phyloP scores from a whole-genome alignment of 768 basidiomycete species.

The Xerocomus brunneocitrinus region DNA sequence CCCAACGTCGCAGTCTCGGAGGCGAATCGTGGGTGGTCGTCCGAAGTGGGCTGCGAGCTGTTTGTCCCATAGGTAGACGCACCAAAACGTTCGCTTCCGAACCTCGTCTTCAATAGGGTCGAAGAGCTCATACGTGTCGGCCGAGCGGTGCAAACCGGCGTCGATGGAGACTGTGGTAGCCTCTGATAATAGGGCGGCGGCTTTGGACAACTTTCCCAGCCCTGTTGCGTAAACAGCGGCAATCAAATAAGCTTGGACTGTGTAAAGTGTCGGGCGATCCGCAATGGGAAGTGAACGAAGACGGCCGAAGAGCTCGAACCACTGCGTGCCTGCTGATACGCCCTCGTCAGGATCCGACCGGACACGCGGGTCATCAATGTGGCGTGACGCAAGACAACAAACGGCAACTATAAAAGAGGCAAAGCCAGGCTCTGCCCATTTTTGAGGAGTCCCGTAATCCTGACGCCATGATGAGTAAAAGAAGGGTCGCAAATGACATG shows the following conservation, averaged over 20 bases:
- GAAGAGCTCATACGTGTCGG: slow-evolving; percentile 82
- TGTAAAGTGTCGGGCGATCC: slow-evolving; percentile 87
- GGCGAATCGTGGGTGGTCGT: slow-evolving; percentile 77
- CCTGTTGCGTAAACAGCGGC: slow-evolving; percentile 94
- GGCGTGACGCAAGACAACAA: slow-evolving; percentile 87
- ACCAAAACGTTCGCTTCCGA: slow-evolving; percentile 94
- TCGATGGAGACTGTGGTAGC: slow-evolving; percentile 85
- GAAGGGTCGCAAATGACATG: slow-evolving; percentile 8
- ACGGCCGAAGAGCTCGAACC: slow-evolving; percentile 85
- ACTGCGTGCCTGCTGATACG: slow-evolving; percentile 84
- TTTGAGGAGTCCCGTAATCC: slow-evolving; percentile 92
- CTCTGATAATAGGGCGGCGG: slow-evolving; percentile 81
- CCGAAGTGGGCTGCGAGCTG: slow-evolving; percentile 88
- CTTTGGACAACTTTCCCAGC: slow-evolving; percentile 81
- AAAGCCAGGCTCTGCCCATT: slow-evolving; percentile 95
- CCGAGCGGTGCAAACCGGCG: slow-evolving; percentile 82
- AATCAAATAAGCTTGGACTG: slow-evolving; percentile 84
- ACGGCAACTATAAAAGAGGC: slow-evolving; percentile 91
- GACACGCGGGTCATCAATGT: slow-evolving; percentile 89
- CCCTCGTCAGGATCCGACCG: slow-evolving; percentile 78
- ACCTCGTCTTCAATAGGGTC: slow-evolving; percentile 88
- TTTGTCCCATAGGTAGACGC: slow-evolving; percentile 95
- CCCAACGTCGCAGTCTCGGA: slow-evolving; percentile 88
- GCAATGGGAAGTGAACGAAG: slow-evolving; percentile 85
- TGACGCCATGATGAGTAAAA: slow-evolving; percentile 28